A percentile compares a stretch with the other conserved stretches of the same genome.
phyloP scores from a whole-genome alignment of 768 basidiomycete species.

The Xerocomellus dryophilus region DNA sequence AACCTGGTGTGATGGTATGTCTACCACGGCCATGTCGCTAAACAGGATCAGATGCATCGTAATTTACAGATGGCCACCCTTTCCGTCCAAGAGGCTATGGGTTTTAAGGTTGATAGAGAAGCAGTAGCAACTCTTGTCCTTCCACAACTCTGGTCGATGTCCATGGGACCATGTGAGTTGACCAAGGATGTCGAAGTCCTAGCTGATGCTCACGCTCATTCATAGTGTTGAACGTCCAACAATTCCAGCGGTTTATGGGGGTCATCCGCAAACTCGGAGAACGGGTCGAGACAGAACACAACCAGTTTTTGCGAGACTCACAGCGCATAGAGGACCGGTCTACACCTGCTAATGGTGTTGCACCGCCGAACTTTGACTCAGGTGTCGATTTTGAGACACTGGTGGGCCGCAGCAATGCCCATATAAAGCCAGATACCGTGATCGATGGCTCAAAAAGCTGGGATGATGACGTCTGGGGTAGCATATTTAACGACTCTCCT shows the following conservation, averaged over 20 bases:
- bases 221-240: slow-evolving; percentile 72
- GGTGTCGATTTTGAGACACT: slow-evolving; percentile 84
- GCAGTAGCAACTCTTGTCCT: slow-evolving; percentile 86
- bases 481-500: slow-evolving; percentile 53
- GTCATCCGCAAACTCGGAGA: slow-evolving; percentile 75
- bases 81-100: slow-evolving; percentile 94
- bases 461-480: slow-evolving; percentile 88
- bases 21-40: neutral
- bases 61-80: slow-evolving; percentile 73
- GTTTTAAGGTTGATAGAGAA: slow-evolving; percentile 88
- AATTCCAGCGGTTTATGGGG: slow-evolving; percentile 91
- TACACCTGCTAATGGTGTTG: slow-evolving; percentile 42
- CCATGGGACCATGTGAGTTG: slow-evolving; percentile 83
- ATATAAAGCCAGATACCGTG: slow-evolving; percentile 45
- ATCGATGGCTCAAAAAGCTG: slow-evolving; percentile 45
- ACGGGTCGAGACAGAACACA: slow-evolving; percentile 90
- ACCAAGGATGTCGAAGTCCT: neutral
- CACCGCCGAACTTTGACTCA: slow-evolving; percentile 37
- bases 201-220: slow-evolving; percentile 2
- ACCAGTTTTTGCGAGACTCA: slow-evolving; percentile 88
- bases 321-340: slow-evolving; percentile 85
- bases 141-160: slow-evolving; percentile 96
- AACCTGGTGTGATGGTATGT: slow-evolving; percentile 87
- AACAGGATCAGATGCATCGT: neutral
- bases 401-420: slow-evolving; percentile 57